Conservation (phyloP, 441 rosid species). For the Erodium moschatum region DNA sequence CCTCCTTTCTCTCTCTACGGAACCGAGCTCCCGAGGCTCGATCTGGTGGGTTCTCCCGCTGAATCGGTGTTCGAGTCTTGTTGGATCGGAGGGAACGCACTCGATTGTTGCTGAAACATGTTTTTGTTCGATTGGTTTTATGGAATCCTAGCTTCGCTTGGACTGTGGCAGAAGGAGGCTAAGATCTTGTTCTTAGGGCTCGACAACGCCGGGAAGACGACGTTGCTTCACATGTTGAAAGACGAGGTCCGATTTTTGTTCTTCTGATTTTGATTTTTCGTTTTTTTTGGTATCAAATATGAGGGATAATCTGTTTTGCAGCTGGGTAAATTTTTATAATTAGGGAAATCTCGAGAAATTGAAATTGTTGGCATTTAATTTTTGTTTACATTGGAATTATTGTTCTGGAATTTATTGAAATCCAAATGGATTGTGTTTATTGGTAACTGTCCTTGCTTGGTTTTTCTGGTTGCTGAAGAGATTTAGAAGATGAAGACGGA, state of each 20-base stretch:
- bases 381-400: no score
- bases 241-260: background rate
- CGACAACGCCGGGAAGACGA: background rate
- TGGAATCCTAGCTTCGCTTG: background rate
- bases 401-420: no score
- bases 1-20: background rate
- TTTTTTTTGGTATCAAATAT: background rate
- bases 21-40: background rate
- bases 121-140: constrained; percentile 3
- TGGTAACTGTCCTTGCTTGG: background rate
- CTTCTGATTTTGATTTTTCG: background rate
- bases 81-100: constrained; percentile 1
- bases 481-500: background rate
- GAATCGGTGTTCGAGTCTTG: background rate
- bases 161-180: constrained; percentile 7
- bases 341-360: no score
- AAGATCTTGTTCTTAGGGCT: constrained; percentile 6
- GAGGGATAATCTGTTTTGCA: background rate
- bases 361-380: no score
- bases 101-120: background rate
- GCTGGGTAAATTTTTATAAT: background rate
- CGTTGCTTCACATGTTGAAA: constrained; percentile 3
- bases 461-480: background rate
- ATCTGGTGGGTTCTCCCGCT: constrained; percentile 2
- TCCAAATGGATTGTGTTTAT: no score